phyloP scores from a whole-genome alignment of 495 filamentous ascomycete species.

The Astrothelium macrocarpum region DNA sequence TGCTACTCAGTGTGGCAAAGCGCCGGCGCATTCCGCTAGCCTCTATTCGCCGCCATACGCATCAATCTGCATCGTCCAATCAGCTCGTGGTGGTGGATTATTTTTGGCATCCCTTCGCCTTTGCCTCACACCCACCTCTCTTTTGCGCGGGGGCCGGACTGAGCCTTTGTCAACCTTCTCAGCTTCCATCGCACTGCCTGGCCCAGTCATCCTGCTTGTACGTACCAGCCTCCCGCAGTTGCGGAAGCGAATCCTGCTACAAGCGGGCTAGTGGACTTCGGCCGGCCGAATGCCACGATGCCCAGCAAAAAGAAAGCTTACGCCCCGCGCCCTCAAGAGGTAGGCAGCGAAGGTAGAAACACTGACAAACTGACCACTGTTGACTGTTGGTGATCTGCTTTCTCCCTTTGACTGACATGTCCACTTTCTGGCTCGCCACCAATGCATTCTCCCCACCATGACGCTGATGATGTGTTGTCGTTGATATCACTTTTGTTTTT shows the following conservation, averaged over 20 bases:
- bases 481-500: conserved; percentile 2
- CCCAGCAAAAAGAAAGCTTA: background rate
- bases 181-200: background rate
- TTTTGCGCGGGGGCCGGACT: background rate
- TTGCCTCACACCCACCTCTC: background rate
- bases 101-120: conserved; percentile 2
- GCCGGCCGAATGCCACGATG: background rate
- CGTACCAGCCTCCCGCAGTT: background rate
- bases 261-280: background rate
- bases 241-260: background rate
- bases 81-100: background rate
- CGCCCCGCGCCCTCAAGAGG: background rate
- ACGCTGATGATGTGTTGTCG: background rate
- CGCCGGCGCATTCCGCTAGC: background rate
- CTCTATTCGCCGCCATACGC: background rate
- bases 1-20: background rate
- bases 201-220: background rate
- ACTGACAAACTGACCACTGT: conserved; percentile 3
- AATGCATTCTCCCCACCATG: background rate
- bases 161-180: background rate
- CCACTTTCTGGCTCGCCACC: background rate
- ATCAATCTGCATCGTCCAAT: background rate
- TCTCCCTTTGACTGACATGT: background rate
- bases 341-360: background rate
- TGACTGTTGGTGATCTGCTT: background rate